Evolutionary conservation across 768 basidiomycete species (phyloP).

Genomic region (Termitomyces sp.): DNA sequence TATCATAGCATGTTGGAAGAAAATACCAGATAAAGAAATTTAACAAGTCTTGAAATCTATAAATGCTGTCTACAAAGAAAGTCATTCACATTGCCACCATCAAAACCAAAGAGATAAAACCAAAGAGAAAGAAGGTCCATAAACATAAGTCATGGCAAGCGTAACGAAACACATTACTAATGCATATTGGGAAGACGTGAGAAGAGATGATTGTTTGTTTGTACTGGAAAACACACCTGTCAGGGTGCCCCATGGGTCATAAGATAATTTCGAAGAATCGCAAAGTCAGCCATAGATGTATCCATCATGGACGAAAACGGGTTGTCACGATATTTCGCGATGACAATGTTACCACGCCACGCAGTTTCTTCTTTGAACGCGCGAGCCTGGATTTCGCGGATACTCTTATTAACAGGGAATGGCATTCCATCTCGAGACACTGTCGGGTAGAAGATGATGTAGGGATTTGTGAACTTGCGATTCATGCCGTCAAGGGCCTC

Average conservation of each 20-base stretch:
- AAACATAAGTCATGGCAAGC: background rate
- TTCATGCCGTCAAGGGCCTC: constrained; percentile 79
- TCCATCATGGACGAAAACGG: constrained; percentile 59
- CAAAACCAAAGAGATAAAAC: background rate
- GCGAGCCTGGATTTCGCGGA: constrained; percentile 68
- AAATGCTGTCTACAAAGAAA: background rate
- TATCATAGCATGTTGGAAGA: background rate
- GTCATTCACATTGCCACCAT: background rate
- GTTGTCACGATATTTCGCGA: constrained; percentile 62
- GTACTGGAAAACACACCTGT: constrained; percentile 20
- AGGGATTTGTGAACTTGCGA: constrained; percentile 70
- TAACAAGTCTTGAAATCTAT: background rate
- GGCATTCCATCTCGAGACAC: constrained; percentile 76
- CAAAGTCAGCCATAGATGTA: constrained; percentile 80
- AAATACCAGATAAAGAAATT: background rate
- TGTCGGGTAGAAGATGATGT: constrained; percentile 75
- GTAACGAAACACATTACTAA: background rate
- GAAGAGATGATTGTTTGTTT: background rate
- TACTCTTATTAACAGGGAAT: constrained; percentile 73
- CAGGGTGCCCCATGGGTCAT: constrained; percentile 56
- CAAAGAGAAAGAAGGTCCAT: background rate
- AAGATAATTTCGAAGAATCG: constrained; percentile 76
- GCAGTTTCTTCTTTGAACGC: constrained; percentile 55
- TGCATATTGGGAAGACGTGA: background rate
- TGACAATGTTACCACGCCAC: constrained; percentile 77